Conservation (phyloP, 1,139 yeast species). For the Protomyces inouyei region DNA sequence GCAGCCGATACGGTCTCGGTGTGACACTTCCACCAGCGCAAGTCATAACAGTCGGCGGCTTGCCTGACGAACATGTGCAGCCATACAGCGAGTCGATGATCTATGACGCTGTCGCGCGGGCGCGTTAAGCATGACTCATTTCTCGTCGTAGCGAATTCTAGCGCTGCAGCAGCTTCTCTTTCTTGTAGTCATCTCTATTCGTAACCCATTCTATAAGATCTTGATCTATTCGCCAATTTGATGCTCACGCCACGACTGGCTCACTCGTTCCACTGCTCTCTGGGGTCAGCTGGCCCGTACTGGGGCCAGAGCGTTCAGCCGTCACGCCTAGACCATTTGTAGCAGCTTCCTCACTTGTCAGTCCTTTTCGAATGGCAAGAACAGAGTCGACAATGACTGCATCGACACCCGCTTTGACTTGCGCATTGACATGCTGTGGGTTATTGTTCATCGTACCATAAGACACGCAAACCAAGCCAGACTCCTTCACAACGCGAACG, state of each 20-base stretch:
- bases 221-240: not conserved
- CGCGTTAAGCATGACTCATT: not conserved
- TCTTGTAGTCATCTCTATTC: too few relatives aligned
- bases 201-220: too few relatives aligned
- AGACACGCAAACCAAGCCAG: constrained; percentile 89
- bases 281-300: not conserved
- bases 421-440: constrained; percentile 77
- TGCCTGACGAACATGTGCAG: not conserved
- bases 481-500: constrained; percentile 63
- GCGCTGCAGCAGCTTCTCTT: too few relatives aligned
- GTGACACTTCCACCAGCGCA: not conserved
- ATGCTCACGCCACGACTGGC: not conserved
- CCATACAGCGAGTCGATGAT: not conserved
- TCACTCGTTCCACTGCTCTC: not conserved
- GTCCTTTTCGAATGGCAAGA: constrained; percentile 38
- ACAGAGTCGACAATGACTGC: constrained; percentile 97
- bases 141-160: too few relatives aligned
- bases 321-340: too few relatives aligned
- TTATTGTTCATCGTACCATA: constrained; percentile 82
- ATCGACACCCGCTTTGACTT: constrained; percentile 92
- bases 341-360: constrained; percentile 2
- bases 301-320: not conserved
- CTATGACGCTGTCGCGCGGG: not conserved
- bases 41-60: not conserved
- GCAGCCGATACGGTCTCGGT: not conserved